These are phyloP conservation scores for Eremothecium sinecaudum DNA, from an alignment of 1,139 yeast species.

Conservation along the genomic window DNA sequence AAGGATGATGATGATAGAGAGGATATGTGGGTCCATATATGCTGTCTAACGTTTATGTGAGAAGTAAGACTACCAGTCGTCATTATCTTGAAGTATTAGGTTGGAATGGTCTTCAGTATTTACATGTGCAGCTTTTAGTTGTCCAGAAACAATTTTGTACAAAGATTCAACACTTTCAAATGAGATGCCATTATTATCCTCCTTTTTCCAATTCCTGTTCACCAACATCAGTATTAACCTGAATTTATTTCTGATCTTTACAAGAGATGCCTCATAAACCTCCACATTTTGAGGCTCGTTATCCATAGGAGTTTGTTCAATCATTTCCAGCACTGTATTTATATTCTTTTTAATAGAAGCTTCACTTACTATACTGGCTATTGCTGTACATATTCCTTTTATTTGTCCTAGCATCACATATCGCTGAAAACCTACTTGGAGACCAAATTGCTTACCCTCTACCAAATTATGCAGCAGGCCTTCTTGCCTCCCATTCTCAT, in stretches of 20 bases:
- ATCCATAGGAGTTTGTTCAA: conserved; percentile 22
- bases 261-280: conserved; percentile 37
- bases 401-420: conserved; percentile 57
- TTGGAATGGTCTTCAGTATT: conserved; percentile 14
- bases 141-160: conserved; percentile 24
- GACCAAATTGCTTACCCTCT: conserved; percentile 72
- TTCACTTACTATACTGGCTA: conserved; percentile 13
- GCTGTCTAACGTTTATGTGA: conserved; percentile 21
- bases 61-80: conserved; percentile 22
- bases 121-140: conserved; percentile 24
- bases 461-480: conserved; percentile 47
- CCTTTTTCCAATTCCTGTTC: conserved; percentile 14
- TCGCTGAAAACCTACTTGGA: conserved; percentile 71
- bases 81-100: conserved; percentile 18
- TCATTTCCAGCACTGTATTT: conserved; percentile 15
- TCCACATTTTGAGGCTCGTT: conserved; percentile 44
- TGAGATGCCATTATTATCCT: conserved; percentile 12
- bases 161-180: conserved; percentile 23
- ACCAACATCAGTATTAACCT: conserved; percentile 35
- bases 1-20: conserved; percentile 18
- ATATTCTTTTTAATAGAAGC: conserved; percentile 17
- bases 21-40: conserved; percentile 23
- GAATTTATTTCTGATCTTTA: conserved; percentile 45
- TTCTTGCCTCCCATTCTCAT: conserved; percentile 38
- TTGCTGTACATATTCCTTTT: conserved; percentile 40